Conservation (phyloP, 441 rosid genomes). For the Biscutella laevigata region DNA sequence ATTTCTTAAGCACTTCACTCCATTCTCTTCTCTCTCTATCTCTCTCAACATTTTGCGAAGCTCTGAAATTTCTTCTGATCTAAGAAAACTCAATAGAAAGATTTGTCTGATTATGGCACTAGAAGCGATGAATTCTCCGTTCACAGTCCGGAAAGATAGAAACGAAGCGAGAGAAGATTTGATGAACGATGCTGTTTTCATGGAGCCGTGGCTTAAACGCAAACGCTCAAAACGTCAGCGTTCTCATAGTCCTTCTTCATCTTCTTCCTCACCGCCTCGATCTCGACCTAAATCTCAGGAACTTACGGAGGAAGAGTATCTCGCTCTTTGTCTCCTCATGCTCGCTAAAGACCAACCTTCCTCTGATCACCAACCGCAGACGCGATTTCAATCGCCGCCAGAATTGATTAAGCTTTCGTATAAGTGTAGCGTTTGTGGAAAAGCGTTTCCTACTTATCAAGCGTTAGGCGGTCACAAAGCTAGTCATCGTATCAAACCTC, state of each 20-base stretch:
- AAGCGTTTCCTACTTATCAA: constrained; percentile 73
- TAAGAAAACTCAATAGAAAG: background rate
- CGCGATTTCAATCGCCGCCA: constrained; percentile 15
- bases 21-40: background rate
- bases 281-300: constrained; percentile 11
- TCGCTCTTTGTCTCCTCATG: constrained; percentile 80
- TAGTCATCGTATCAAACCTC: constrained; percentile 54
- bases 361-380: no score
- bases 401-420: constrained; percentile 26
- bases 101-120: constrained; percentile 47
- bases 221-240: constrained; percentile 45
- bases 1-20: constrained; percentile 22
- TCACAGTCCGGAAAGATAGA: constrained; percentile 20
- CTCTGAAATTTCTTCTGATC: constrained; percentile 4
- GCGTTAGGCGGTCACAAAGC: constrained; percentile 98
- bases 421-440: constrained; percentile 71
- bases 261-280: constrained; percentile 29
- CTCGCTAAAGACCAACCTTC: constrained; percentile 53
- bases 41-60: background rate
- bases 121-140: constrained; percentile 59
- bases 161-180: constrained; percentile 18
- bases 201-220: constrained; percentile 55
- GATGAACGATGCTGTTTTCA: constrained; percentile 24
- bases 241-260: constrained; percentile 41
- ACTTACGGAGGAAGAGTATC: constrained; percentile 64